phyloP scores from a whole-genome alignment of 2,329 filamentous ascomycete genomes.

The Sphaceloma murrayae region DNA sequence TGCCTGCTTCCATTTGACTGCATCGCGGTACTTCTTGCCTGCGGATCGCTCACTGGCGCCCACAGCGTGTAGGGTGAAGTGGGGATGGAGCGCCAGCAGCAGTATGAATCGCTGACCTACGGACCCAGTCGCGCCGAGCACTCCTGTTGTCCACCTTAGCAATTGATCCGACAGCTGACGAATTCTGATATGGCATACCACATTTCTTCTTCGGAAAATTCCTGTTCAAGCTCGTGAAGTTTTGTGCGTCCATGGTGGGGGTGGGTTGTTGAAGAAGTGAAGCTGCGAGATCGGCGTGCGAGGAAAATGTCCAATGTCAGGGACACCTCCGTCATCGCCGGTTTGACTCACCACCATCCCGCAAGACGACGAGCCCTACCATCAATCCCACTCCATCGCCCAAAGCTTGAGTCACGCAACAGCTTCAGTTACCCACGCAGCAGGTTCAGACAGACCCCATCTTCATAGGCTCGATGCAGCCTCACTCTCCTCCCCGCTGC shows the following conservation, averaged over 20 bases:
- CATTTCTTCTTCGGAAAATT: constrained; percentile 45
- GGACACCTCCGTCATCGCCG: too few species aligned
- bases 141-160: too few species aligned
- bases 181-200: constrained; percentile 36
- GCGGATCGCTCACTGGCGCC: constrained; percentile 83
- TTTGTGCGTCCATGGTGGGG: constrained; percentile 35
- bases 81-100: constrained; percentile 76
- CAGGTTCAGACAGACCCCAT: too few species aligned
- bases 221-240: constrained; percentile 31
- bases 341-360: too few species aligned
- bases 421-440: too few species aligned
- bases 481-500: too few species aligned
- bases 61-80: constrained; percentile 76
- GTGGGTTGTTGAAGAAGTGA: constrained; percentile 4
- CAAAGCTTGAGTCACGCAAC: too few species aligned
- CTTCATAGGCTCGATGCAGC: too few species aligned
- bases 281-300: constrained; percentile 11
- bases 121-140: constrained; percentile 85
- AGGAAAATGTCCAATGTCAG: too few species aligned
- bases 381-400: too few species aligned
- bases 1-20: constrained; percentile 89
- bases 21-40: constrained; percentile 90
- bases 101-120: constrained; percentile 95
- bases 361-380: too few species aligned
- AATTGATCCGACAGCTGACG: too few species aligned